Conservation (phyloP, 1,284 basidiomycete species). For the Leccinum variabile region DNA sequence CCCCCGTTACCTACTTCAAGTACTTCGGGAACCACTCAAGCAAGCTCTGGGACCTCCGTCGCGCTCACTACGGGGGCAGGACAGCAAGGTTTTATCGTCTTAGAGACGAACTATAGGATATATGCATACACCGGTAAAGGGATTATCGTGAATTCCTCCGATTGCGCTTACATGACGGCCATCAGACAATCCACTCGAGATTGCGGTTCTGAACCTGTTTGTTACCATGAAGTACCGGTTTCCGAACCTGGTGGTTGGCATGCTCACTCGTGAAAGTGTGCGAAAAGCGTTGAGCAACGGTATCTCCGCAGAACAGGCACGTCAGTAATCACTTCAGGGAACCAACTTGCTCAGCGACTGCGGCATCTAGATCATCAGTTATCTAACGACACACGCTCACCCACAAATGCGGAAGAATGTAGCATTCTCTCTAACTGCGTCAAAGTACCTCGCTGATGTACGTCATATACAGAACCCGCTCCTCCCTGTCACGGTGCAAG, state of each 20-base stretch:
- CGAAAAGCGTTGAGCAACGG: slow-evolving; percentile 93
- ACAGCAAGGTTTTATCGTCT: slow-evolving; percentile 87
- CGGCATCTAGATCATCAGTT: slow-evolving; percentile 82
- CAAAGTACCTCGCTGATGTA: slow-evolving; percentile 18
- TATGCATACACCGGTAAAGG: slow-evolving; percentile 93
- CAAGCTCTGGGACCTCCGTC: slow-evolving; percentile 22
- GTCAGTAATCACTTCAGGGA: slow-evolving; percentile 24
- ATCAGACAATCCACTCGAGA: slow-evolving; percentile 91
- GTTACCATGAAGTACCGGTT: slow-evolving; percentile 92
- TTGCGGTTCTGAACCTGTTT: slow-evolving; percentile 94
- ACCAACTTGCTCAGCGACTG: slow-evolving; percentile 13
- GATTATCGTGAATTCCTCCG: slow-evolving; percentile 1
- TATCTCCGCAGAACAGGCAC: slow-evolving; percentile 93
- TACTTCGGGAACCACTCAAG: slow-evolving; percentile 41
- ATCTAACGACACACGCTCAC: slow-evolving; percentile 92
- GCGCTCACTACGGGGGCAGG: slow-evolving; percentile 48
- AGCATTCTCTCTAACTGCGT: slow-evolving; percentile 27
- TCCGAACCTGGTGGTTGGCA: slow-evolving; percentile 93
- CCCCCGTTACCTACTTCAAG: slow-evolving; percentile 67
- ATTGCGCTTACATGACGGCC: slow-evolving; percentile 21
- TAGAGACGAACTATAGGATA: slow-evolving; percentile 98
- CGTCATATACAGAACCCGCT: slow-evolving; percentile 68
- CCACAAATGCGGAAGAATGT: slow-evolving; percentile 97
- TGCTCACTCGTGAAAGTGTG: slow-evolving; percentile 93
- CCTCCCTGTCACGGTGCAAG: slow-evolving; percentile 93